Base-by-base conservation (phyloP, 2,329 filamentous ascomycete genomes). In the Didymella exigua region DNA sequence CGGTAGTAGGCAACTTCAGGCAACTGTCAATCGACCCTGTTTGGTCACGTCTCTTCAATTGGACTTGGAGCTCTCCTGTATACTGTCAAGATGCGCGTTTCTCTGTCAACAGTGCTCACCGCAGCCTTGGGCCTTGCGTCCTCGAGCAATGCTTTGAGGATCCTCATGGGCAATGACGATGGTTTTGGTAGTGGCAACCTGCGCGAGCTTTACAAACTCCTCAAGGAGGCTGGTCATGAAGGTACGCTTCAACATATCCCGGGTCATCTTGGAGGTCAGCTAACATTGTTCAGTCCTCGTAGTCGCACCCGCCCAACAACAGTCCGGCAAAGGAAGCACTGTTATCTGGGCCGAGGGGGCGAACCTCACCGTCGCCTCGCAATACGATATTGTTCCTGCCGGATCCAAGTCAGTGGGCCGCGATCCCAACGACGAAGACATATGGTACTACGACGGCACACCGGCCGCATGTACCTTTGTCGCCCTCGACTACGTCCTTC, bases 371-470 rank as follows among this genome's bases (percentile, higher is more conserved):
- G 49, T 63, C 1, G 67, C 78, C 36, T 74, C 76, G 0, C 76
- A 83, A 52, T 83, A 76, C 69, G 69, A 75, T 58, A 71, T 82
- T 31, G 65, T 83, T 30, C 78, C 78, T 31, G 71, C 75, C 2
- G 81, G 81, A 5, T 73, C 77, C 0, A 79, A 80, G 3, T 78
- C 79, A 0, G 56, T 83, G 21, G 83, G 84, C 40, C 75, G 71
- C 14, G 82, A 85, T 59, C 82, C 81, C 11, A 65, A 69, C 18
- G 81, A 85, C 52, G 73, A 74, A 47, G 77, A 83, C 56, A 83
- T 86, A 59, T 86, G 81, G 81, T 85, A 86, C 65, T 86, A 85
- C 70, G 83, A 85, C 48, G 83, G 83, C 19, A 86, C 83, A 0
- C 82, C 84, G 0, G 81, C 81, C 0, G 79, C 82, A 0, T 82